These are phyloP conservation scores for Russula virescens DNA, from an alignment of 768 basidiomycete species.

Conservation along the genomic window DNA sequence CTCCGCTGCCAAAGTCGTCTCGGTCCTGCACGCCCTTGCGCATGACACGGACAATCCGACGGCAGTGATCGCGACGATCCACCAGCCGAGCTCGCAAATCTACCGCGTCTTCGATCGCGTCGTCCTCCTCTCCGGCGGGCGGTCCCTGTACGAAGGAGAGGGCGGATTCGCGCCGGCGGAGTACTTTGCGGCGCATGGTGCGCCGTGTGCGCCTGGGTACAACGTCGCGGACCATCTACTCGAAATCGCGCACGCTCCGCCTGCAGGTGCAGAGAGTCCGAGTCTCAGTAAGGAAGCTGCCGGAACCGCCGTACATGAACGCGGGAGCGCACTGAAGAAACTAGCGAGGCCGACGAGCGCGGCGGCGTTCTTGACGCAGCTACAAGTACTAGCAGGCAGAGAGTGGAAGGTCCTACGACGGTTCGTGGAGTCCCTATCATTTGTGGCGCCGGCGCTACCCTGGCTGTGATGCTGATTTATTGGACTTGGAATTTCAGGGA, in stretches of 20 bases:
- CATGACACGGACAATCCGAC: constrained; percentile 62
- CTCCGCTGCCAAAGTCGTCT: constrained; percentile 36
- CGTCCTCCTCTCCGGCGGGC: constrained; percentile 51
- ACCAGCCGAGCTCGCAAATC: constrained; percentile 60
- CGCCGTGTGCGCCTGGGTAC: constrained; percentile 68
- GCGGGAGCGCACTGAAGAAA: constrained; percentile 20
- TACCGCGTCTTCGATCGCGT: constrained; percentile 56
- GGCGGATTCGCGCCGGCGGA: constrained; percentile 66
- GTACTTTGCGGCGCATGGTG: constrained; percentile 46
- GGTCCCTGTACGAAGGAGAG: constrained; percentile 38
- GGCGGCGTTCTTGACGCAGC: constrained; percentile 83
- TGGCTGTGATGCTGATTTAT: background rate
- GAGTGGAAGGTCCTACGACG: constrained; percentile 81
- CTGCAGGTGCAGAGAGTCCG: constrained; percentile 38
- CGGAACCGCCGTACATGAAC: background rate
- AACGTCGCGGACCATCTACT: constrained; percentile 91
- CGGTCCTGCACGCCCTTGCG: constrained; percentile 53
- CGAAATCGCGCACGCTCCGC: constrained; percentile 73
- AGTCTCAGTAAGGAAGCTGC: background rate
- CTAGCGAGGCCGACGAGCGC: constrained; percentile 39
- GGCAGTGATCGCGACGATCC: constrained; percentile 59
- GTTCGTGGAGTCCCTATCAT: constrained; percentile 31
- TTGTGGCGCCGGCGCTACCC: too few species aligned
- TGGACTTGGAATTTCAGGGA: constrained; percentile 45
- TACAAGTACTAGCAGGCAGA: constrained; percentile 73